Evolutionary conservation across 164 flowering plant species (phyloP).

Genomic region (Vitis vinifera): ASM3070453v1 NC_081805.1:7926001-7926500

Average conservation of each 20-base stretch:
- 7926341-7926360: constrained; percentile 88
- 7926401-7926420: constrained; percentile 92
- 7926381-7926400: constrained; percentile 89
- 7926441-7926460: constrained; percentile 84
- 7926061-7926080: too few relatives aligned
- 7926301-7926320: constrained; percentile 80
- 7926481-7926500: constrained; percentile 86
- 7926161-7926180: too few relatives aligned
- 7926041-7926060: too few relatives aligned
- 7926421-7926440: constrained; percentile 87
- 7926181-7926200: too few relatives aligned
- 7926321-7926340: constrained; percentile 81
- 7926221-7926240: background rate
- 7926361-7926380: constrained; percentile 86
- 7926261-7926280: constrained; percentile 51
- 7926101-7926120: background rate
- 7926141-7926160: too few relatives aligned
- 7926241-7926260: constrained; percentile 27
- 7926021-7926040: background rate
- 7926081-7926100: too few relatives aligned
- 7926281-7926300: constrained; percentile 65
- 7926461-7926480: constrained; percentile 91
- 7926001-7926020: background rate
- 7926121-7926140: too few relatives aligned
- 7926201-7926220: too few relatives aligned